phyloP scores from a whole-genome alignment of 2,329 filamentous ascomycete species.

The Monilinia fructicola region DNA sequence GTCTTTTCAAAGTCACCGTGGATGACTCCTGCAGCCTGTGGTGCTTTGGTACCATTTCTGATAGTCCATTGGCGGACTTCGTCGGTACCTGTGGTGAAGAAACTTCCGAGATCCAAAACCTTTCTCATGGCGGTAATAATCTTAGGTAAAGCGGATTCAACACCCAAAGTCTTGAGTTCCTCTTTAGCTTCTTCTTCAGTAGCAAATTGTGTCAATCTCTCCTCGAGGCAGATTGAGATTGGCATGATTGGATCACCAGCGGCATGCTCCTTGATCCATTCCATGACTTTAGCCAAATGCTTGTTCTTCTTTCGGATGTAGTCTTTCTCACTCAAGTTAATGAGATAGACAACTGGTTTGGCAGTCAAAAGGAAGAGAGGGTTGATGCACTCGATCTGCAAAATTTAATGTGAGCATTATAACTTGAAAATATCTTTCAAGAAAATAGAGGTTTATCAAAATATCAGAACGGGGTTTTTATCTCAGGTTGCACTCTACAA shows the following conservation, averaged over 20 bases:
- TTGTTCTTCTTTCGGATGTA: constrained; percentile 99
- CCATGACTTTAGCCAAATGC: constrained; percentile 86
- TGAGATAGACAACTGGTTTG: constrained; percentile 94
- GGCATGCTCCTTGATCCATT: constrained; percentile 93
- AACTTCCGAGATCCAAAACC: constrained; percentile 83
- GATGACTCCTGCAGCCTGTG: constrained; percentile 94
- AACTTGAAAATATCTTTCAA: constrained; percentile 23
- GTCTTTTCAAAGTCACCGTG: constrained; percentile 99
- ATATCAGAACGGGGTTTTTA: constrained; percentile 50
- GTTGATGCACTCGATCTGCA: constrained; percentile 94
- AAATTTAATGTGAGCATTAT: constrained; percentile 25
- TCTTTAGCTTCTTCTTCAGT: constrained; percentile 74
- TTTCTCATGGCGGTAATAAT: constrained; percentile 91
- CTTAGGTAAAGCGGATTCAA: constrained; percentile 89
- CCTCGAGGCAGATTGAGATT: constrained; percentile 89
- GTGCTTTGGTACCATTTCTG: constrained; percentile 93
- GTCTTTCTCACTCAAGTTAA: constrained; percentile 96
- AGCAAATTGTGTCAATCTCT: constrained; percentile 79
- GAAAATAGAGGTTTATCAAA: constrained; percentile 17
- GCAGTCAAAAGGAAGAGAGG: constrained; percentile 91
- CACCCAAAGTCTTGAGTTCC: constrained; percentile 85
- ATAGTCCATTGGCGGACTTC: constrained; percentile 99
- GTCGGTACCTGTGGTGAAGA: constrained; percentile 95
- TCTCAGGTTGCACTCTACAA: constrained; percentile 87
- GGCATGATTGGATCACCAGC: constrained; percentile 87